These are phyloP conservation scores for Scheffersomyces illinoinensis DNA, from an alignment of 1,139 yeast genomes.

Conservation along the genomic window DNA sequence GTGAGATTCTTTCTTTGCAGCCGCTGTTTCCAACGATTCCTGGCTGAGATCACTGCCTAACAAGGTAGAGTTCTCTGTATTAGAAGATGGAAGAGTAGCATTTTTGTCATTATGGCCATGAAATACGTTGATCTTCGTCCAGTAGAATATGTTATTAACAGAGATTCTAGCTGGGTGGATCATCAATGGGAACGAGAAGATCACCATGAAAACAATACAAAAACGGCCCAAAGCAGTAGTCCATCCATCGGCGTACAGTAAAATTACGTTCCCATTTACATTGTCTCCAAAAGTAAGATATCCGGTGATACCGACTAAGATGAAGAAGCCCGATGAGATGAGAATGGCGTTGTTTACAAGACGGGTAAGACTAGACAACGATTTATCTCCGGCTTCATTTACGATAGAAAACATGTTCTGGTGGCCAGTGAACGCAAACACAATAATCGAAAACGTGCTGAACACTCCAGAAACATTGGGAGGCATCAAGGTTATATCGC, in stretches of 20 bases:
- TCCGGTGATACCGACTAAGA: constrained; percentile 44
- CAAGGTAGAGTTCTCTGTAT: neutral
- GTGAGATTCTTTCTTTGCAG: neutral
- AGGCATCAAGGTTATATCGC: constrained; percentile 60
- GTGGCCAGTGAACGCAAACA: constrained; percentile 52
- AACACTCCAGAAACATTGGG: constrained; percentile 61
- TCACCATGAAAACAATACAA: constrained; percentile 78
- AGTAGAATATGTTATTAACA: constrained; percentile 68
- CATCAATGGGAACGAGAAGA: constrained; percentile 88
- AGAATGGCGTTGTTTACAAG: constrained; percentile 59
- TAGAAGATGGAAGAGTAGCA: constrained; percentile 7
- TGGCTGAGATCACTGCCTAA: neutral
- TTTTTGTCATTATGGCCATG: constrained; percentile 4
- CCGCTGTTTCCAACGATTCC: neutral
- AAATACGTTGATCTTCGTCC: constrained; percentile 26
- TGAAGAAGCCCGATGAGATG: constrained; percentile 33
- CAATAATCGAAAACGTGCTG: constrained; percentile 54
- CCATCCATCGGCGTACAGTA: constrained; percentile 55
- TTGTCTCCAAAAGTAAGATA: constrained; percentile 46
- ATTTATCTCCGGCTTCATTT: constrained; percentile 55
- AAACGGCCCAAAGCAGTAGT: constrained; percentile 67
- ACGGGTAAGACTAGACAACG: constrained; percentile 48
- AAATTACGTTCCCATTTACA: constrained; percentile 74
- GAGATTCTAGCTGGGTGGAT: constrained; percentile 91
- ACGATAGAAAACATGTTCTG: constrained; percentile 53